phyloP scores from a whole-genome alignment of 305 asterid species.

The Stenogyne calaminthoides region DNA sequence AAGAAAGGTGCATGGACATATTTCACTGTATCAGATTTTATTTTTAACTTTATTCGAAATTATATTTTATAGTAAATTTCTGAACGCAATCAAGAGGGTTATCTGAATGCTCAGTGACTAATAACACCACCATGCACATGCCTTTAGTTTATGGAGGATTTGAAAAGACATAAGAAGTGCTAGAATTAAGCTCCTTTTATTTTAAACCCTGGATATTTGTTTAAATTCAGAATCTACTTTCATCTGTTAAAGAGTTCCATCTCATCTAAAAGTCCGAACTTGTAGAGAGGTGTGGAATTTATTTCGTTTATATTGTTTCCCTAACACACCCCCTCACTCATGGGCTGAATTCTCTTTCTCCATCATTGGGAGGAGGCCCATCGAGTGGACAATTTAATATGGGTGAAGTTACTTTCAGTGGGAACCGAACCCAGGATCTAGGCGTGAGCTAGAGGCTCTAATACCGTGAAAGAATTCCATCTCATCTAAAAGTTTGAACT shows the following conservation, averaged over 20 bases:
- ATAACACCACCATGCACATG: neutral
- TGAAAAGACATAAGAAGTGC: neutral
- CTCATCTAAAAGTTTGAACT: too few species aligned
- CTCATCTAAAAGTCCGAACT: too few species aligned
- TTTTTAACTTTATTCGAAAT: neutral
- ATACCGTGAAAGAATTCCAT: too few species aligned
- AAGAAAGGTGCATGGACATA: constrained; percentile 47
- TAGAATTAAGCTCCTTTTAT: neutral
- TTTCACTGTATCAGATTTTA: neutral
- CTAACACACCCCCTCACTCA: too few species aligned
- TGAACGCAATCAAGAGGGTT: neutral
- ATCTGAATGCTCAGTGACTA: neutral
- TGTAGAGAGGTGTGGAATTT: too few species aligned
- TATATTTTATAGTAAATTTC: neutral
- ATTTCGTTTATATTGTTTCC: too few species aligned
- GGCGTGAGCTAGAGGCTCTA: too few species aligned
- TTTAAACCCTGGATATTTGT: neutral
- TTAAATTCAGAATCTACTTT: neutral
- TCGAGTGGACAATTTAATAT: too few species aligned
- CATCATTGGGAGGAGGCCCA: too few species aligned
- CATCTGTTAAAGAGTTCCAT: neutral
- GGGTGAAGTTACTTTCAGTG: too few species aligned
- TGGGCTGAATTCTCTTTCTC: too few species aligned
- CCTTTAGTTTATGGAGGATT: neutral
- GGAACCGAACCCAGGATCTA: too few species aligned